A percentile compares a stretch with the other conserved stretches of the same genome.
Conservation (phyloP, 805 yeast species). For the Saturnispora besseyi region DNA sequence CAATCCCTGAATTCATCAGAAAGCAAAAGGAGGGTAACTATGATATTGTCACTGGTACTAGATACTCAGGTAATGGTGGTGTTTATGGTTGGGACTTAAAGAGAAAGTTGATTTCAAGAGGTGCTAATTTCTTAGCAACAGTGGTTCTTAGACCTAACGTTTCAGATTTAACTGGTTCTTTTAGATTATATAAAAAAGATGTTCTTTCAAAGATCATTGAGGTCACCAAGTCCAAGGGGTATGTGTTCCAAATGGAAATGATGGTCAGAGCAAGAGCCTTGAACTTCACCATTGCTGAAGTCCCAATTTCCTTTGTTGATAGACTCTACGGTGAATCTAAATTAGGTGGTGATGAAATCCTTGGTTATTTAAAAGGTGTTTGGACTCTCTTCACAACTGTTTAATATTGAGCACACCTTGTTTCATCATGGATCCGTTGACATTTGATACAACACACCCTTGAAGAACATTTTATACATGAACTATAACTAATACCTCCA, state of each 20-base stretch:
- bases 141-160: slow-evolving; percentile 63
- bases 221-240: slow-evolving; percentile 66
- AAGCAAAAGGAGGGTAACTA: slow-evolving; percentile 45
- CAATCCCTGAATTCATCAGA: slow-evolving; percentile 65
- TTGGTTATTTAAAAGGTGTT: slow-evolving; percentile 69
- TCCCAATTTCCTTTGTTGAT: slow-evolving; percentile 71
- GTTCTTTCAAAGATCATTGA: slow-evolving; percentile 57
- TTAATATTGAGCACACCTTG: slow-evolving; percentile 35
- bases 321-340: slow-evolving; percentile 71
- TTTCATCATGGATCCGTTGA: slow-evolving; percentile 33
- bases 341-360: slow-evolving; percentile 74
- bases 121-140: slow-evolving; percentile 72
- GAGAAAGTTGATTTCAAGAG: slow-evolving; percentile 67
- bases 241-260: slow-evolving; percentile 85
- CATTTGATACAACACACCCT: slow-evolving; percentile 37
- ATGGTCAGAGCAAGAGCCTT: slow-evolving; percentile 73
- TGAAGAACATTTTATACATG: slow-evolving; percentile 34
- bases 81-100: slow-evolving; percentile 80
- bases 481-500: slow-evolving; percentile 34
- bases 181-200: slow-evolving; percentile 63
- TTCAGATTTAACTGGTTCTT: slow-evolving; percentile 69
- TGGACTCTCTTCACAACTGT: slow-evolving; percentile 60
- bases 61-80: slow-evolving; percentile 76
- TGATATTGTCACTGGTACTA: slow-evolving; percentile 47
- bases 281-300: slow-evolving; percentile 68